Base-by-base conservation (phyloP, 805 yeast genomes). In the Helenozyma baotianmanensis region DNA sequence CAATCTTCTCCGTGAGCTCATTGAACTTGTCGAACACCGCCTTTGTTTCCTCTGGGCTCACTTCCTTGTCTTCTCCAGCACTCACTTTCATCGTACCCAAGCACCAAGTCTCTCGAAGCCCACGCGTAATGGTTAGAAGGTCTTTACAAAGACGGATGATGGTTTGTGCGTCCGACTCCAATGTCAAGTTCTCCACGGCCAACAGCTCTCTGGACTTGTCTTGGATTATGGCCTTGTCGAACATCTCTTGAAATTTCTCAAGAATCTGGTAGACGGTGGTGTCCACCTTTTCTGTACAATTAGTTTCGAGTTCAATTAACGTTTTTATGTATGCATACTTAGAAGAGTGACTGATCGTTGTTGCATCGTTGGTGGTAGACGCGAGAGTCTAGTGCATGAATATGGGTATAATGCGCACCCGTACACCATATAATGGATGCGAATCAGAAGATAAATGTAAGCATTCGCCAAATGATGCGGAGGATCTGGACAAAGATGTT, bases 51-150 rank as follows among this genome's bases (percentile, higher is more conserved):
- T 43, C 43, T 17, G 53, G 53, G 22, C 46, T 50, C 5, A 36
- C 36, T 19, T 45, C 29, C 10, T 34, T 35, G 9, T 40, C 41
- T 7, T 36, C 41, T 8, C 48, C 48, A 2, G 23, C 38, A 34
- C 30, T 31, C 10, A 61, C 64, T 24, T 72, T 72, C 33, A 74
- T 56, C 15, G 76, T 73, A 3, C 78, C 80, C 33, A 76, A 52
- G 25, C 75, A 68, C 82, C 81, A 76, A 3, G 71, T 63, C 48
- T 76, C 81, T 43, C 71, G 70, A 28, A 76, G 51, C 1, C 64
- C 62, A 27, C 76, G 51, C 2, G 79, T 71, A 2, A 76, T 61
- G 1, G 66, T 49, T 10, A 76, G 51, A 23, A 76, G 53, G 36
- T 76, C 81, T 41, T 76, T 78, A 25, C 76, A 67, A 11, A 74